Evolutionary conservation across 2,329 filamentous ascomycete genomes (phyloP), one percentile per base, ranked within the genome.

Genomic region (Mollisia scopiformis): DNA sequence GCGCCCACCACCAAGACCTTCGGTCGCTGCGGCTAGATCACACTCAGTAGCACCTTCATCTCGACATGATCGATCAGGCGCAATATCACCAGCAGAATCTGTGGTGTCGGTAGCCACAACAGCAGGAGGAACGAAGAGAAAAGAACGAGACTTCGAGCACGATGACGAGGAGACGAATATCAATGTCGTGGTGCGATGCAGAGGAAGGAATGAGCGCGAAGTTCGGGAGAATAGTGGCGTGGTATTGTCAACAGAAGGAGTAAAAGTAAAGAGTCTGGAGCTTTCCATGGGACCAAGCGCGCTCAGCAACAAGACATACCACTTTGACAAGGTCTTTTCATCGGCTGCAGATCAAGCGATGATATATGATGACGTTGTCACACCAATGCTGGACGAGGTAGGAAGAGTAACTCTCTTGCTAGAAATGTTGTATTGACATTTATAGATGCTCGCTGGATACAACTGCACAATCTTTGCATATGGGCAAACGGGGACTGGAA

Each of bases 401-500:
- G 68, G 83, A 6, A 35, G 4, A 14, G 51, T 11, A 10, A 8
- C n/a, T 25, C 30, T 31, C 30, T 6, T 35, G 16, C 25, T 23
- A 56, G 63, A 16, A 23, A 23, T 54, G 25, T 31, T 41, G 19
- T 67, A 10, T 69, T 58, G 27, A 43, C 49, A n/a, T n/a, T 25
- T 25, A 2, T 68, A 96, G 92, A 97, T 98, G 83, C 84, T 99
- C 43, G 85, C 88, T 25, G 95, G 95, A 55, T 98, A 92, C 79
- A 99, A 99, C 75, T 99, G 95, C 78, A 99, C 95, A 5, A 97
- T 99, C 62, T 99, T 99, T 71, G 95, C 95, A 33, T 99, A 99
- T 75, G 95, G 95, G 27, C 95, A 99, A 75, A 99, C 95, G 0
- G 95, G 95, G 47, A 99, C 95, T 0, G 95, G 95, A 69, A 99